phyloP scores from a whole-genome alignment of 1,139 yeast genomes.

The Kazachstania sp. region DNA sequence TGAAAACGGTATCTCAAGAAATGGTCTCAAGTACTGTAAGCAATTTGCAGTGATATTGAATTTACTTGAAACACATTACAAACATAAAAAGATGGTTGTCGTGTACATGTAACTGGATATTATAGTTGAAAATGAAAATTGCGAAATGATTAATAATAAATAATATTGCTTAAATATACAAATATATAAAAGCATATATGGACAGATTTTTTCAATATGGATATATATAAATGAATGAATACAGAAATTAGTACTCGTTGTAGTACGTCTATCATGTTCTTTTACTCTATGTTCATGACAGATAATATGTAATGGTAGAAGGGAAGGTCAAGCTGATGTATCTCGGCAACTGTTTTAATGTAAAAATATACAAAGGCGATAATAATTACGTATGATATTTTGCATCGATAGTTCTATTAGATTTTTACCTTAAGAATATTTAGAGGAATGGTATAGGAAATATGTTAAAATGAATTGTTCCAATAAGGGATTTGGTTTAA shows the following conservation, averaged over 20 bases:
- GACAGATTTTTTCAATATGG: neutral
- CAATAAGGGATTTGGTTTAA: neutral
- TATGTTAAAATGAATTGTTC: neutral
- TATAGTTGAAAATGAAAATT: neutral
- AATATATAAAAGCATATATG: neutral
- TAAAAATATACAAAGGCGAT: no score
- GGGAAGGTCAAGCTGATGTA: no score
- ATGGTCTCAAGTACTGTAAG: no score
- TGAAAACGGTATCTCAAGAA: no score
- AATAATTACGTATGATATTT: neutral
- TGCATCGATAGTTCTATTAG: neutral
- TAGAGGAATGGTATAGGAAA: neutral
- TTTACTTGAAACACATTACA: no score
- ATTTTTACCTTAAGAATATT: slow-evolving; percentile 5
- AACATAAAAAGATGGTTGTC: no score
- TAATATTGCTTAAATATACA: neutral
- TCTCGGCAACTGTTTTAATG: no score
- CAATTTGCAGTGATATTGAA: no score
- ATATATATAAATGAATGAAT: neutral
- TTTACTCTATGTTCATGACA: neutral
- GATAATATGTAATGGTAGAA: neutral
- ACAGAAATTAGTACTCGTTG: neutral
- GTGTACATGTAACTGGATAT: no score
- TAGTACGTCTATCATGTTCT: neutral
- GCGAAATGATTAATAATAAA: neutral